These are phyloP conservation scores for Luzula sylvatica DNA, from an alignment of 176 grass and related monocot species.

Conservation along the genomic window DNA sequence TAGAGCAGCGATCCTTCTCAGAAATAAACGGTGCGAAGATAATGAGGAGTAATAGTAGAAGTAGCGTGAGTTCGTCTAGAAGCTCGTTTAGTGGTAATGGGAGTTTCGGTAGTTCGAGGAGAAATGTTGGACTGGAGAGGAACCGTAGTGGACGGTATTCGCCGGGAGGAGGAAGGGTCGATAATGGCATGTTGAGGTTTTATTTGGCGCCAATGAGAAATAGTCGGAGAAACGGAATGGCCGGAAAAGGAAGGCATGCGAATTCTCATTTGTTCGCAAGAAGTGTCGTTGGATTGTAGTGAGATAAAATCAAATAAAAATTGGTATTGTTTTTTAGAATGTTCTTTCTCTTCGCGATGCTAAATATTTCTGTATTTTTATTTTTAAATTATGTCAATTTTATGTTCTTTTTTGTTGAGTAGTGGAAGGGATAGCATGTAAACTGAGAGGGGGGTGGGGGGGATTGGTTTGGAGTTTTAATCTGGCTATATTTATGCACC, in stretches of 20 bases:
- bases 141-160: slow-evolving; percentile 83
- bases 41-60: slow-evolving; percentile 60
- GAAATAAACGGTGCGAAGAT: slow-evolving; percentile 54
- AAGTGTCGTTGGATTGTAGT: slow-evolving; percentile 76
- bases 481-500: neutral
- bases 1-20: slow-evolving; percentile 66
- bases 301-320: slow-evolving; percentile 9
- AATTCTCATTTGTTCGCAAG: slow-evolving; percentile 62
- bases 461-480: slow-evolving; percentile 13
- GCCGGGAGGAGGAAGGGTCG: slow-evolving; percentile 49
- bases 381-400: neutral
- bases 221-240: slow-evolving; percentile 46
- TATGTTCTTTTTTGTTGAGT: slow-evolving; percentile 23
- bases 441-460: neutral
- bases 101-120: slow-evolving; percentile 46
- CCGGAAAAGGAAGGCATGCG: slow-evolving; percentile 47
- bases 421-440: slow-evolving; percentile 36
- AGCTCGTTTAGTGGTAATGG: slow-evolving; percentile 90
- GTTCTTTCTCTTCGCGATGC: no score
- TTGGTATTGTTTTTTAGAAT: slow-evolving; percentile 11
- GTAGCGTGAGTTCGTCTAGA: slow-evolving; percentile 66
- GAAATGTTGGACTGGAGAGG: slow-evolving; percentile 51
- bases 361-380: slow-evolving; percentile 42
- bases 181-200: slow-evolving; percentile 91
- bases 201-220: slow-evolving; percentile 85